A percentile compares a stretch with the other conserved stretches of the same genome.
Conservation (phyloP, 1,139 yeast species). For the Candida tetrigidarum region DNA sequence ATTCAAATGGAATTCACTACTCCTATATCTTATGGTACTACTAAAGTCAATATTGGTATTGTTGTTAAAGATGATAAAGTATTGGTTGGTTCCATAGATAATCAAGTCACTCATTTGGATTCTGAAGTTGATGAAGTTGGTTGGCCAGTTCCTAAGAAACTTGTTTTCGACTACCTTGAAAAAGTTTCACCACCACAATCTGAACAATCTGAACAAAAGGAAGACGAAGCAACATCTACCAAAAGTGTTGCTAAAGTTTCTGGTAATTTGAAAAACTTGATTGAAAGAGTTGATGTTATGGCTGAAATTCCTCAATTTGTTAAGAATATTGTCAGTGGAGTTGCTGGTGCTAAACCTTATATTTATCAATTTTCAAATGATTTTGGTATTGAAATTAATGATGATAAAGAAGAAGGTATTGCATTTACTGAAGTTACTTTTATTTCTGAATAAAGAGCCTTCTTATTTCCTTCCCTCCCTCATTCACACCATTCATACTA, state of each 20-base stretch:
- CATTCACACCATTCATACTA: no score
- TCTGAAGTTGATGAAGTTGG: slow-evolving; percentile 70
- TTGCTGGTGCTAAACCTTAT: slow-evolving; percentile 94
- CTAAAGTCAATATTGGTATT: slow-evolving; percentile 81
- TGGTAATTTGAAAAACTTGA: slow-evolving; percentile 61
- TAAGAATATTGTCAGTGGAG: slow-evolving; percentile 90
- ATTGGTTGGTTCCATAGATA: slow-evolving; percentile 67
- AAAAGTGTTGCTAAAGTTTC: slow-evolving; percentile 46
- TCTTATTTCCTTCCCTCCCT: neutral
- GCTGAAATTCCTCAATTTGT: slow-evolving; percentile 95
- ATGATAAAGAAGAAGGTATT: slow-evolving; percentile 58
- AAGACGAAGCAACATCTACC: slow-evolving; percentile 22
- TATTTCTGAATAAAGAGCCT: slow-evolving; percentile 54
- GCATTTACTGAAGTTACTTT: slow-evolving; percentile 88
- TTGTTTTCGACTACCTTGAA: slow-evolving; percentile 62
- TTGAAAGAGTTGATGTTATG: slow-evolving; percentile 97
- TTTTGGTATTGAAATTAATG: slow-evolving; percentile 41
- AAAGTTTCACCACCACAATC: no score
- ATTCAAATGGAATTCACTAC: slow-evolving; percentile 96
- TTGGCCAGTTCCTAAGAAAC: slow-evolving; percentile 84
- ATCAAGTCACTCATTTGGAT: slow-evolving; percentile 65
- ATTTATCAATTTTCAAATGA: slow-evolving; percentile 87
- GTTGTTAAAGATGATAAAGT: slow-evolving; percentile 67
- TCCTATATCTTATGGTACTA: slow-evolving; percentile 84
- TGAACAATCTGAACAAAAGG: slow-evolving; percentile 8